Conservation (phyloP, 2,329 filamentous ascomycete species). For the Emergomyces orientalis region DNA sequence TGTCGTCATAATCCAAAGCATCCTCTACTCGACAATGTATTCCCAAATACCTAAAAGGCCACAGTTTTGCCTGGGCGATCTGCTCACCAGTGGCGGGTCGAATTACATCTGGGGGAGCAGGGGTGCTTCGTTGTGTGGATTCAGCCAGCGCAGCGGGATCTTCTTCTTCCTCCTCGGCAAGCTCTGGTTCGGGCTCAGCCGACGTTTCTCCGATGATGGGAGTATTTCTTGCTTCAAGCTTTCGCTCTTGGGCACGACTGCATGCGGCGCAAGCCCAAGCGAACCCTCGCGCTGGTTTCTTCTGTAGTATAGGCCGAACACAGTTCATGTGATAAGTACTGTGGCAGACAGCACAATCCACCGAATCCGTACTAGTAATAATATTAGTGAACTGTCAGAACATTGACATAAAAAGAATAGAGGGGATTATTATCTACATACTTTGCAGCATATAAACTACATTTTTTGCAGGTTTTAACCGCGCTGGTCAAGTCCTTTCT, state of each 20-base stretch:
- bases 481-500: slow-evolving; percentile 93
- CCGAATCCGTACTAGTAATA: slow-evolving; percentile 67
- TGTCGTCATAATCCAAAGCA: slow-evolving; percentile 90
- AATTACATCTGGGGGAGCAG: slow-evolving; percentile 44
- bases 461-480: slow-evolving; percentile 92
- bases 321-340: slow-evolving; percentile 99
- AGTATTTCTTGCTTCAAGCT: slow-evolving; percentile 80
- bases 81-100: slow-evolving; percentile 69
- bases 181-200: slow-evolving; percentile 53
- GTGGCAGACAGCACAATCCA: slow-evolving; percentile 90
- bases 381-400: slow-evolving; percentile 19
- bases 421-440: slow-evolving; percentile 38
- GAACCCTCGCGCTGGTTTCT: slow-evolving; percentile 95
- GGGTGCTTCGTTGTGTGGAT: slow-evolving; percentile 24
- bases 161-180: slow-evolving; percentile 64
- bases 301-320: slow-evolving; percentile 80
- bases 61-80: slow-evolving; percentile 83
- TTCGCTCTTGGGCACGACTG: slow-evolving; percentile 89
- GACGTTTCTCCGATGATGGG: slow-evolving; percentile 54
- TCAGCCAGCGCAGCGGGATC: slow-evolving; percentile 51
- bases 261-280: slow-evolving; percentile 96
- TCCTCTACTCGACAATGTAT: slow-evolving; percentile 94
- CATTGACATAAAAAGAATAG: neutral
- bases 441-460: slow-evolving; percentile 82
- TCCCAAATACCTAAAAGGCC: slow-evolving; percentile 92